Evolutionary conservation across 2,329 filamentous ascomycete species (phyloP).

Genomic region (Aspergillus cejpii): DNA sequence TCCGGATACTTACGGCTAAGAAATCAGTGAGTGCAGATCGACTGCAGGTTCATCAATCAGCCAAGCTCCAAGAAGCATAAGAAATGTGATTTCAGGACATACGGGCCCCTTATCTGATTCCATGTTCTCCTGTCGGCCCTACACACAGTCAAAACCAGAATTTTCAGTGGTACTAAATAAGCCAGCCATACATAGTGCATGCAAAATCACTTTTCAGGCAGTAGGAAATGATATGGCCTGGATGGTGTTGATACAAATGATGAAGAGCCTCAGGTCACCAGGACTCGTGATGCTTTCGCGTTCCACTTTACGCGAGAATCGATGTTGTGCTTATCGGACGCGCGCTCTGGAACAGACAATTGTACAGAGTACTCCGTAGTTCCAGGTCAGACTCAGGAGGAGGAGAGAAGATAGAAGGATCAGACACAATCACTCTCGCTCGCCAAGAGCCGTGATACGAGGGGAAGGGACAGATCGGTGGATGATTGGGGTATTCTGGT

Average conservation of each 20-base stretch:
- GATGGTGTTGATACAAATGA: neutral
- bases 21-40: constrained; percentile 64
- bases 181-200: constrained; percentile 14
- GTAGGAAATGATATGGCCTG: neutral
- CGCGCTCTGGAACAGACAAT: constrained; percentile 4
- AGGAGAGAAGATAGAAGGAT: no score
- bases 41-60: constrained; percentile 27
- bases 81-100: constrained; percentile 21
- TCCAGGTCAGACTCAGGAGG: no score
- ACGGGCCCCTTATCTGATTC: constrained; percentile 43
- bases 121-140: constrained; percentile 29
- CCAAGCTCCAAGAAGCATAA: neutral
- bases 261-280: constrained; percentile 23
- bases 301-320: constrained; percentile 37
- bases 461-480: neutral
- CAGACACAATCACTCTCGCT: neutral
- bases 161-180: neutral
- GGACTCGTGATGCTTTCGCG: constrained; percentile 36
- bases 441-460: neutral
- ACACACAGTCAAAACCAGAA: constrained; percentile 3
- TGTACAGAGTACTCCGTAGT: no score
- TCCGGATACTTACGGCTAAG: constrained; percentile 51
- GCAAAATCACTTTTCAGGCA: neutral
- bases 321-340: constrained; percentile 10
- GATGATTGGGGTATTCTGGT: neutral